Percentiles rank a stretch among this genome's conserved stretches.
These are phyloP conservation scores for Podila epicladia DNA, from an alignment of 192 early-diverging fungal genomes.

Conservation along the genomic window DNA sequence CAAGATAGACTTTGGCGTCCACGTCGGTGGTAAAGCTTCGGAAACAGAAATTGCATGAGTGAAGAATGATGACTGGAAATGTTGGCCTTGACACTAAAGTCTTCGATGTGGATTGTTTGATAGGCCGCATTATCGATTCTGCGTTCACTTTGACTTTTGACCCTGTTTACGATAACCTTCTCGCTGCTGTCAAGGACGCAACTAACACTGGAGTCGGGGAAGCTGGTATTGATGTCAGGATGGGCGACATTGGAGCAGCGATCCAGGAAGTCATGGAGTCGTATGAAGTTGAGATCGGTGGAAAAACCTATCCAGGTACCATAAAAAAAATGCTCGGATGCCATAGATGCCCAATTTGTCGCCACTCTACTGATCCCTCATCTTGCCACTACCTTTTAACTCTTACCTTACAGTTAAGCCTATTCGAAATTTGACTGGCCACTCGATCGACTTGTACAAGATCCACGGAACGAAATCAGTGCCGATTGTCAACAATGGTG, in stretches of 20 bases:
- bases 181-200: slow-evolving; percentile 92
- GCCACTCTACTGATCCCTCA: too few species aligned
- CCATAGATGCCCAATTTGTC: too few species aligned
- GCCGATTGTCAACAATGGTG: slow-evolving; percentile 89
- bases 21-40: slow-evolving; percentile 78
- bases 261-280: slow-evolving; percentile 98
- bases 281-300: slow-evolving; percentile 94
- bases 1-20: slow-evolving; percentile 97
- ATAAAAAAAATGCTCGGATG: too few species aligned
- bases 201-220: slow-evolving; percentile 95
- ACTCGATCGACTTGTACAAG: slow-evolving; percentile 90
- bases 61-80: not conserved
- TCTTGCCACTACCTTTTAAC: not conserved
- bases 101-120: not conserved
- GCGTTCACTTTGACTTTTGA: slow-evolving; percentile 96
- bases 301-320: slow-evolving; percentile 84
- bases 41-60: not conserved
- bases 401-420: slow-evolving; percentile 71
- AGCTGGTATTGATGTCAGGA: slow-evolving; percentile 95
- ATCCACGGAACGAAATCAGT: slow-evolving; percentile 97
- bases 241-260: slow-evolving; percentile 94
- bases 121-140: slow-evolving; percentile 91
- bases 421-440: slow-evolving; percentile 97
- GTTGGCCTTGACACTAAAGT: not conserved
- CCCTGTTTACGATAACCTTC: slow-evolving; percentile 85